Base-by-base conservation (phyloP, 2,329 filamentous ascomycete genomes). In the Penicillium sp. region DNA sequence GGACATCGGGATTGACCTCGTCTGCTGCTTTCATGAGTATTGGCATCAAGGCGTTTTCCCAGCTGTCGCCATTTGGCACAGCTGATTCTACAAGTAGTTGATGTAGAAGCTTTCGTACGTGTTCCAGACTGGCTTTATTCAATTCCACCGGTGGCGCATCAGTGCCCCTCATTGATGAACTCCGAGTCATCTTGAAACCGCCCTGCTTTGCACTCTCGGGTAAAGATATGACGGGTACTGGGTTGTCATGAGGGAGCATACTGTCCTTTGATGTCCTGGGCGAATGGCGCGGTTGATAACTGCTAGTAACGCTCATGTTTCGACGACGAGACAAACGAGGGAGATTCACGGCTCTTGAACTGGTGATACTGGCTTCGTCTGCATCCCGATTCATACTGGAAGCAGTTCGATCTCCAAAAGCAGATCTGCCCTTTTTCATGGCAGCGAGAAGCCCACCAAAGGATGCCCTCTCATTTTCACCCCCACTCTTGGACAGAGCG, bases 1-100 rank as follows among this genome's bases (percentile, higher is more conserved):
- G 88, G 43, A 97, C 90, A 71, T 97, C 90, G 1, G 94, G 94
- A 60, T 95, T 89, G 4, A 99, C 92, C 69, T 97, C 94, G 62
- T 97, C 92, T 0, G 93, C 95, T 61, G 92, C 94, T 65, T 89
- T 89, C 22, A 97, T 80, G 20, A 99, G 81, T 50, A 99, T 95
- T 0, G 94, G 94, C 39, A 97, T 83, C 13, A 99, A 79, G 0
- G 93, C 91, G 63, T 87, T 92, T 69, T 97, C 90, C 94, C 94
- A 99, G 29, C 88, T 88, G 2, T 83, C 78, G 1, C 85, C 80
- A 64, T 90, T 88, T 13, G 88, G 82, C 24, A 99, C 85, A 3
- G 83, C 80, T 2, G 85, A 84, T 70, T 97, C 93, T 58, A 87
- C 81, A 1, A 99, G 76, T 35, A 97, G 81, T 72, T 99, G 94